These are phyloP conservation scores for Baudoinia panamericana DNA, from an alignment of 495 filamentous ascomycete species.

Conservation along the genomic window DNA sequence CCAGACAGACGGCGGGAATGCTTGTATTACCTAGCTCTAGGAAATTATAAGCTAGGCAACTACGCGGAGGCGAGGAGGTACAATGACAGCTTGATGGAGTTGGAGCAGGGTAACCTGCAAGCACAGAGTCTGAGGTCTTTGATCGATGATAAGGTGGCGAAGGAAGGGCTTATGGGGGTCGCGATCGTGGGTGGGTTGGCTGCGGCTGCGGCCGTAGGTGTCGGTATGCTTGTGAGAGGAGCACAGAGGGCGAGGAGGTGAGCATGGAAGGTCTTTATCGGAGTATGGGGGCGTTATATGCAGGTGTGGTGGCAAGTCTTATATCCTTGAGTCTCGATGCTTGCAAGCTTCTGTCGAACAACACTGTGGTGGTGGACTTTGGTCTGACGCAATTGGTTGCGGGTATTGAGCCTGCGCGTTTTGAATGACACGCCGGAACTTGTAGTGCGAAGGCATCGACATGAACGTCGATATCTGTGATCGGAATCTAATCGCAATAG, in stretches of 20 bases:
- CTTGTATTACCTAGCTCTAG: slow-evolving; percentile 90
- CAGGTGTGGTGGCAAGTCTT: too few relatives aligned
- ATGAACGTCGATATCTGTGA: too few relatives aligned
- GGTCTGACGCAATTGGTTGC: too few relatives aligned
- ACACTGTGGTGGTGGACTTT: too few relatives aligned
- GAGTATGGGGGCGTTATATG: too few relatives aligned
- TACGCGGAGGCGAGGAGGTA: slow-evolving; percentile 87
- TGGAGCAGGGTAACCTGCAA: slow-evolving; percentile 82
- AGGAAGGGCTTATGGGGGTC: slow-evolving; percentile 84
- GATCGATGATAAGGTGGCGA: slow-evolving; percentile 92
- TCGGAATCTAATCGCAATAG: too few relatives aligned
- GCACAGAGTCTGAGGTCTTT: slow-evolving; percentile 67
- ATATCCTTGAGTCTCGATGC: too few relatives aligned
- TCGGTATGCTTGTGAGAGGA: slow-evolving; percentile 71
- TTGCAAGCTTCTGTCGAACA: too few relatives aligned
- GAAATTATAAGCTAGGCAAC: slow-evolving; percentile 96
- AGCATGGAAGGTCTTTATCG: neutral
- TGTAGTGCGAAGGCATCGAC: too few relatives aligned
- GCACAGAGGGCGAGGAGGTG: slow-evolving; percentile 37
- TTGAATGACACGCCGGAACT: too few relatives aligned
- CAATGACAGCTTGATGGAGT: slow-evolving; percentile 80
- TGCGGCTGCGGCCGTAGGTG: slow-evolving; percentile 71
- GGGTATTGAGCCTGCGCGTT: too few relatives aligned
- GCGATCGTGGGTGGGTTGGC: slow-evolving; percentile 94
- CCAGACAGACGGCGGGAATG: slow-evolving; percentile 91